Evolutionary conservation across 805 yeast species (phyloP).

Genomic region (Barnettozyma salicaria): DNA sequence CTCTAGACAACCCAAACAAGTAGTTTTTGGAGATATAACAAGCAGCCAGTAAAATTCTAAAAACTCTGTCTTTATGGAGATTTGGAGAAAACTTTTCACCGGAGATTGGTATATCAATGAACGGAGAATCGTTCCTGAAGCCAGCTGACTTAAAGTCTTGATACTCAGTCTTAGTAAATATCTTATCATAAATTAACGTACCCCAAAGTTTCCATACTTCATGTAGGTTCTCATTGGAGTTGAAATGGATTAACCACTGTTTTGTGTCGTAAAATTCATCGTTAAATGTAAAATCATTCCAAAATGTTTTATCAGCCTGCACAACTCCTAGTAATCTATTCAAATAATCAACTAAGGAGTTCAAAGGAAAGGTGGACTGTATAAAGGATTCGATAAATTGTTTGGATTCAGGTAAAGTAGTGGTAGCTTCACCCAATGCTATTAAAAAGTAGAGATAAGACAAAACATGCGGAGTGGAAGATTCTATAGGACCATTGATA

Average conservation of each 20-base stretch:
- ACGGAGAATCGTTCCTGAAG: slow-evolving; percentile 42
- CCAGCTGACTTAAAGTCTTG: slow-evolving; percentile 47
- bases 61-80: slow-evolving; percentile 42
- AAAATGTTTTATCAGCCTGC: slow-evolving; percentile 11
- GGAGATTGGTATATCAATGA: slow-evolving; percentile 58
- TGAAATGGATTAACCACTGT: slow-evolving; percentile 39
- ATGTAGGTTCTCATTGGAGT: slow-evolving; percentile 55
- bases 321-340: slow-evolving; percentile 46
- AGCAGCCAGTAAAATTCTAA: slow-evolving; percentile 47
- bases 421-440: slow-evolving; percentile 52
- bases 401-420: slow-evolving; percentile 39
- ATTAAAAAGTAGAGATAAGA: slow-evolving; percentile 73
- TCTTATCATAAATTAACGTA: slow-evolving; percentile 66
- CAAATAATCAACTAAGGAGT: slow-evolving; percentile 53
- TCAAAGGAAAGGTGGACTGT: slow-evolving; percentile 62
- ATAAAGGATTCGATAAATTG: slow-evolving; percentile 46
- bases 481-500: slow-evolving; percentile 58
- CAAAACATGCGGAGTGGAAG: slow-evolving; percentile 65
- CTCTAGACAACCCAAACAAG: slow-evolving; percentile 50
- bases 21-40: slow-evolving; percentile 45
- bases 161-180: slow-evolving; percentile 49
- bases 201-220: slow-evolving; percentile 89
- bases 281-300: slow-evolving; percentile 15
- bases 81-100: slow-evolving; percentile 44
- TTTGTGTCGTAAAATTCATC: slow-evolving; percentile 22